Conservation (phyloP, 208 protist species). For the Crithidia sp. region DNA sequence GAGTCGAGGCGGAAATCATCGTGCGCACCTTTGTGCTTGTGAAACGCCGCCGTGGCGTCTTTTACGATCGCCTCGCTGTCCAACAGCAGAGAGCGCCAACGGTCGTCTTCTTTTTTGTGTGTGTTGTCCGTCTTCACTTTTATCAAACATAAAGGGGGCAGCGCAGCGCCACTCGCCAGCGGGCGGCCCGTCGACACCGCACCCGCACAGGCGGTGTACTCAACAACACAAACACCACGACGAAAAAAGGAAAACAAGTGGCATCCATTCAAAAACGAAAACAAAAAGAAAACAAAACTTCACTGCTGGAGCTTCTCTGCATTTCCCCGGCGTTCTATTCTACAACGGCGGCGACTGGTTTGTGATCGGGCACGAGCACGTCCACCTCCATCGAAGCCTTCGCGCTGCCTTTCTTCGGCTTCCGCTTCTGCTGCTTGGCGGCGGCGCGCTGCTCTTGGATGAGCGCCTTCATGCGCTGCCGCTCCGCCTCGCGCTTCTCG, state of each 20-base stretch:
- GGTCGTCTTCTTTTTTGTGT: too few species aligned
- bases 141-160: too few species aligned
- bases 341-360: constrained; percentile 18
- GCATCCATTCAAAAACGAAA: background rate
- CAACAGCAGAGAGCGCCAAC: too few species aligned
- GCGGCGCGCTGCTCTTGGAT: constrained; percentile 69
- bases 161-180: too few species aligned
- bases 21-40: too few species aligned
- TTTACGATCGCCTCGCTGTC: too few species aligned
- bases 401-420: constrained; percentile 35
- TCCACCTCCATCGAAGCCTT: constrained; percentile 49
- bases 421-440: constrained; percentile 45
- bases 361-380: constrained; percentile 63
- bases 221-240: background rate
- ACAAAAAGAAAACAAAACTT: background rate
- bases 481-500: constrained; percentile 72
- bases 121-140: too few species aligned
- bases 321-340: background rate
- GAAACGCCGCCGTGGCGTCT: too few species aligned
- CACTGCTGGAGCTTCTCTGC: too few species aligned
- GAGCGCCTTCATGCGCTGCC: constrained; percentile 73
- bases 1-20: too few species aligned
- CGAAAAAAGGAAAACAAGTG: background rate
- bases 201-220: too few species aligned
- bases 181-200: too few species aligned